Evolutionary conservation across 345 rosid genomes (phyloP).

Genomic region (Eucalyptus rudis): DNA sequence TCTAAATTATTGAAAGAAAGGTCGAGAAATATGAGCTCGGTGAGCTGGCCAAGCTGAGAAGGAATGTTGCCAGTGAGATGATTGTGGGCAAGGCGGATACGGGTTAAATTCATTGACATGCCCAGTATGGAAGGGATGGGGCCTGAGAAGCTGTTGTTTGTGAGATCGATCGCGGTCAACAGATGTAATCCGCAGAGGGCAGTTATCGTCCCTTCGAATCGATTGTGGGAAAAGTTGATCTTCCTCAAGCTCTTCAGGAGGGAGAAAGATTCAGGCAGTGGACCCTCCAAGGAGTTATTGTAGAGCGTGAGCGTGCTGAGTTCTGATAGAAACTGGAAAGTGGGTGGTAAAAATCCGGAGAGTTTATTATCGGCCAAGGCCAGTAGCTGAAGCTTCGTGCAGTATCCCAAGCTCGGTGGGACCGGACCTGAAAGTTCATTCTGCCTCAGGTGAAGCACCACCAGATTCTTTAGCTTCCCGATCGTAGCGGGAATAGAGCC

Average conservation of each 20-base stretch:
- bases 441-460: conserved; percentile 70
- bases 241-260: conserved; percentile 51
- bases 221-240: conserved; percentile 73
- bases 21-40: conserved; percentile 52
- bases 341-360: conserved; percentile 65
- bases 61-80: conserved; percentile 54
- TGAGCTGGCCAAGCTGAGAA: conserved; percentile 42
- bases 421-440: conserved; percentile 65
- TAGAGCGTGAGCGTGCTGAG: conserved; percentile 46
- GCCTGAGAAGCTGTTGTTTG: conserved; percentile 67
- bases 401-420: conserved; percentile 79
- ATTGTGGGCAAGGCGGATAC: conserved; percentile 68
- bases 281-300: conserved; percentile 74
- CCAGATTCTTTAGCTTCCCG: conserved; percentile 56
- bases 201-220: conserved; percentile 43
- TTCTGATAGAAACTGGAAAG: conserved; percentile 53
- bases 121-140: conserved; percentile 44
- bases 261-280: conserved; percentile 51
- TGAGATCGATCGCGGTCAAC: conserved; percentile 58
- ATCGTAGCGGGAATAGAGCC: conserved; percentile 65
- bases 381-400: conserved; percentile 33
- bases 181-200: conserved; percentile 55
- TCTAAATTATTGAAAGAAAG: conserved; percentile 57
- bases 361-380: conserved; percentile 78
- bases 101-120: conserved; percentile 39